These are phyloP conservation scores for Xerocomellus dryophilus DNA, from an alignment of 768 basidiomycete genomes.

Conservation along the genomic window DNA sequence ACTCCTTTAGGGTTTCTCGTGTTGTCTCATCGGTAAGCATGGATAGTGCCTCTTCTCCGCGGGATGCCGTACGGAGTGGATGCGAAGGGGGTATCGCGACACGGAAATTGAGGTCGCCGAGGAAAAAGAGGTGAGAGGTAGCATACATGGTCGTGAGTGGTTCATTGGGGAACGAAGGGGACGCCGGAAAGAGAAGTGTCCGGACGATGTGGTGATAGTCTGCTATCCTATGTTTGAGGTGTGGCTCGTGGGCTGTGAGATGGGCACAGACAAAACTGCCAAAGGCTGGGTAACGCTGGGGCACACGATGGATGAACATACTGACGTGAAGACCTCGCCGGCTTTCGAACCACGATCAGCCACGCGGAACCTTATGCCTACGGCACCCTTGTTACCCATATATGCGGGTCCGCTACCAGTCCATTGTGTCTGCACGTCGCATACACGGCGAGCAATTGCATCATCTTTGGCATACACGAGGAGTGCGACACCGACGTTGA, in stretches of 20 bases:
- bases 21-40: constrained; percentile 47
- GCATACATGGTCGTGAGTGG: constrained; percentile 65
- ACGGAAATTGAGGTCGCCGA: constrained; percentile 94
- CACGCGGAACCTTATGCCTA: constrained; percentile 80
- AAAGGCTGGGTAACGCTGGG: background rate
- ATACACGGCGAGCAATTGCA: constrained; percentile 53
- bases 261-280: constrained; percentile 89
- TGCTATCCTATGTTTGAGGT: constrained; percentile 60
- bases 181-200: constrained; percentile 71
- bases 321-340: constrained; percentile 85
- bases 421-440: constrained; percentile 71
- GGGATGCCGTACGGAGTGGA: constrained; percentile 37
- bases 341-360: constrained; percentile 47
- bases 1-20: constrained; percentile 63
- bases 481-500: constrained; percentile 84
- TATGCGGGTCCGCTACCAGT: constrained; percentile 68
- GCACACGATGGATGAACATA: constrained; percentile 14
- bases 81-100: constrained; percentile 60
- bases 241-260: constrained; percentile 75
- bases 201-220: constrained; percentile 83
- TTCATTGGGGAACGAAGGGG: constrained; percentile 37
- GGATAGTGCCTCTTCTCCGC: constrained; percentile 38
- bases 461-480: constrained; percentile 83
- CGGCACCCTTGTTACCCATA: constrained; percentile 96
- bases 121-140: constrained; percentile 87